Base-by-base conservation (phyloP, 108 stramenopile genomes). In the Parietichytrium sp. region DNA sequence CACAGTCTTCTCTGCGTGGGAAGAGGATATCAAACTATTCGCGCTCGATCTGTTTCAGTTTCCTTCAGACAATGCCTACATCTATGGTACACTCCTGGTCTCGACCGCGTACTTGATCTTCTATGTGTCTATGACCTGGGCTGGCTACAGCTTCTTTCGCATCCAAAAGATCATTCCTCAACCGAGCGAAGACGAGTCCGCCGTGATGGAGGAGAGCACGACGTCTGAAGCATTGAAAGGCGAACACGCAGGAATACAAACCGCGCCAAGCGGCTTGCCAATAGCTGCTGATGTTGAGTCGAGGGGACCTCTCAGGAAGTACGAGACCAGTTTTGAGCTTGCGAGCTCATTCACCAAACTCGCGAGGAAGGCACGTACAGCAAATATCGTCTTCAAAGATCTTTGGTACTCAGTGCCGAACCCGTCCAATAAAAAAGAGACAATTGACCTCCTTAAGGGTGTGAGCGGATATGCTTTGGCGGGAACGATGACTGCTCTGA, bases 401-500 rank as follows among this genome's bases (percentile, higher is more conserved):
- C 54, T 81, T 16, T 27, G 55, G 54, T 81, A 81, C 54, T 38
- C 54, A 16, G 81, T 81, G 13, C 25, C 31, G 3, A 30, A 7
- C n/a, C 23, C 23, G 15, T 49, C 36, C 7, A 51, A 78, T 61
- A 50, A 26, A 13, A 45, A 51, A 20, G 38, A 23, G 15, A 29
- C 10, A 4, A 48, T 50, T 3, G 55, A 38, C 23, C 51, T 87
- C 23, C 83, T 87, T 26, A 18, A 48, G 15, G 29, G 51, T 29
- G 47, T 85, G 25, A 33, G 18, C 13, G 84, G 84, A 25, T 29
- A 77, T 4, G 45, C 49, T 16, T 29, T n/a, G 15, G 78, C 87
- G 1, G 85, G 87, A 29, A 38, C 53, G 15, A 15, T 86, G 6
- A 86, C 84, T 20, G 81, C 79, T 20, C 45, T 88, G 18, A 84